Evolutionary conservation across 164 flowering plant species (phyloP).

Genomic region (Platanus orientalis): DNA sequence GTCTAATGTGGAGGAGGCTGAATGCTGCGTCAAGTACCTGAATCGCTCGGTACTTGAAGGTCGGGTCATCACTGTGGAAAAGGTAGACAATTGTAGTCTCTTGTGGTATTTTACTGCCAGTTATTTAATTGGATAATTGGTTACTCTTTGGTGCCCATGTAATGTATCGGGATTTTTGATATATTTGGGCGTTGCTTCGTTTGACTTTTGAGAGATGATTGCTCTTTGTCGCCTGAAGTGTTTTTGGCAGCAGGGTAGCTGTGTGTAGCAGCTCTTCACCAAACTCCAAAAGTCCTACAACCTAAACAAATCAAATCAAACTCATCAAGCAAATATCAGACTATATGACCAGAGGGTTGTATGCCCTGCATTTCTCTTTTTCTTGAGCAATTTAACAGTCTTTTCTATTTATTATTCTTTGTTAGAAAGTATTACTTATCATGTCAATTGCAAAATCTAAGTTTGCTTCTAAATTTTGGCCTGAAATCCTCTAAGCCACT

Average conservation of each 20-base stretch:
- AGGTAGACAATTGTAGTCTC: slow-evolving; percentile 38
- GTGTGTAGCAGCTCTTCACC: slow-evolving; percentile 97
- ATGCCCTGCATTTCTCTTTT: slow-evolving; percentile 82
- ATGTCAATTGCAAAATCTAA: background rate
- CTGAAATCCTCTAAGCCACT: no score
- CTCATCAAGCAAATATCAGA: slow-evolving; percentile 63
- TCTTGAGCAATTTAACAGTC: slow-evolving; percentile 21
- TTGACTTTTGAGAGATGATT: slow-evolving; percentile 40
- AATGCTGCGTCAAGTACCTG: slow-evolving; percentile 75
- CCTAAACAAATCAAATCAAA: slow-evolving; percentile 73
- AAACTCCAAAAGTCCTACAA: slow-evolving; percentile 52
- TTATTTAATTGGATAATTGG: background rate
- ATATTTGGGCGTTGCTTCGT: slow-evolving; percentile 15
- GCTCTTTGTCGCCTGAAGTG: slow-evolving; percentile 62
- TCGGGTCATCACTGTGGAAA: slow-evolving; percentile 87
- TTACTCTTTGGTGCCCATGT: background rate
- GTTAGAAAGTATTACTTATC: background rate
- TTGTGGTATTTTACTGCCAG: background rate
- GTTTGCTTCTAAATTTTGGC: background rate
- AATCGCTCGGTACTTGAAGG: slow-evolving; percentile 79
- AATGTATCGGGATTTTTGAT: slow-evolving; percentile 6
- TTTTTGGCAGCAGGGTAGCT: slow-evolving; percentile 85
- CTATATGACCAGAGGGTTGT: slow-evolving; percentile 73
- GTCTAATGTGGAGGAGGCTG: slow-evolving; percentile 62
- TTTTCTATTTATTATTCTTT: background rate